Base-by-base conservation (phyloP, 352 stramenopile species). In the Phytophthora meadii region DNA sequence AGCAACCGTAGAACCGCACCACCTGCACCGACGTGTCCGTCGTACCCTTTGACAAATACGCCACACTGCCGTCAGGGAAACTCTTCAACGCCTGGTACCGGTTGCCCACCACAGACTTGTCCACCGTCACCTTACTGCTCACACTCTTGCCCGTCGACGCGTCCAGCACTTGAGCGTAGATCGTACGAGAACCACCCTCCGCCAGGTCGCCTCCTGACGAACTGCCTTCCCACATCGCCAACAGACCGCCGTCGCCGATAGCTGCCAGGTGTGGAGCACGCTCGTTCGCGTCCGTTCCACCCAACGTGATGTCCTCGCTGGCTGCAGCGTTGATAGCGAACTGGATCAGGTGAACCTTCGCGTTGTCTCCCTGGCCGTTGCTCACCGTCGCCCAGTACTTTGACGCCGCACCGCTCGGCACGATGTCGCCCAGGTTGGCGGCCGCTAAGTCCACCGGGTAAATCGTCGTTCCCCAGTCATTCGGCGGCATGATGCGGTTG, bases 401-500 rank as follows among this genome's bases (percentile, higher is more conserved):
- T 14, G n/a, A 27, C 5, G 40, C 47, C 10, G 28, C 42, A 4
- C 25, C 22, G 46, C 79, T 70, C 61, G 68, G 68, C 54, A 86
- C 74, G 19, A 88, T 84, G 39, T 86, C 79, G 25, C 76, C 76
- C 25, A 88, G 58, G 65, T 88, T 84, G 1, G 74, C 66, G 0
- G 74, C 76, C 1, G 42, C 74, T n/a, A 86, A 60, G 47, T 86
- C 68, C 24, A 88, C 79, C 0, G 79, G 77, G 61, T 86, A 86
- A 60, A 88, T 80, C 11, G 79, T 88, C 0, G 76, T 63, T 25
- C 63, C 72, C 52, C 69, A 78, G 45, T 78, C 79, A 7, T 76
- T 65, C 5, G 75, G 77, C 48, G 78, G 79, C 58, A 86, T 88
- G 72, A 88, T 86, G 65, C 79, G 79, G 74, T 88, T 86, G 66